Evolutionary conservation across 1,284 basidiomycete genomes (phyloP).

Genomic region (Leucoagaricus sp.): DNA sequence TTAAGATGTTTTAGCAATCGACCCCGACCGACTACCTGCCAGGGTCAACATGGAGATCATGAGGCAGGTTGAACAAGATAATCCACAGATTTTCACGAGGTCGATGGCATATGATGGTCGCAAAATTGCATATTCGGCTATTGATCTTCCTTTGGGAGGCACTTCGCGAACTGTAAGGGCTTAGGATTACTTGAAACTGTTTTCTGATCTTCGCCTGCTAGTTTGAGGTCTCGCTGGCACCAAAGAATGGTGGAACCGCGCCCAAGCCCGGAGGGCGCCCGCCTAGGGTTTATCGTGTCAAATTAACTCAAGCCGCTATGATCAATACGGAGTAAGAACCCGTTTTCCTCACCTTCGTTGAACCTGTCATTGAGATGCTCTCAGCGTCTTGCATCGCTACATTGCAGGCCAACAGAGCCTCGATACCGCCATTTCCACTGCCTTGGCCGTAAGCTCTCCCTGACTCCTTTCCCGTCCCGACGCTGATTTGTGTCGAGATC

Average conservation of each 20-base stretch:
- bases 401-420: constrained; percentile 61
- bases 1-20: constrained; percentile 49
- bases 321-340: constrained; percentile 59
- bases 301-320: constrained; percentile 60
- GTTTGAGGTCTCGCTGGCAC: constrained; percentile 58
- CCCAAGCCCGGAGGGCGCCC: constrained; percentile 28
- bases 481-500: not conserved
- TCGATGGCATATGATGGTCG: constrained; percentile 71
- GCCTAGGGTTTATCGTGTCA: constrained; percentile 62
- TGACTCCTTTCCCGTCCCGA: not conserved
- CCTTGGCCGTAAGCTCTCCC: constrained; percentile 57
- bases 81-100: constrained; percentile 59
- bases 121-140: constrained; percentile 64
- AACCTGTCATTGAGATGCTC: not conserved
- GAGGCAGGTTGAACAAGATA: constrained; percentile 51
- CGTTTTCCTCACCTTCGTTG: constrained; percentile 17
- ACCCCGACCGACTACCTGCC: constrained; percentile 55
- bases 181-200: not conserved
- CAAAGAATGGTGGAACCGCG: constrained; percentile 27
- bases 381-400: constrained; percentile 62
- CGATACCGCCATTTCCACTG: constrained; percentile 65
- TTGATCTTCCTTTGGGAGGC: constrained; percentile 49
- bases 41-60: constrained; percentile 65
- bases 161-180: constrained; percentile 42
- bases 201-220: constrained; percentile 24